Evolutionary conservation across 345 rosid genomes (phyloP).

Genomic region (Orychophragmus violaceus): DNA sequence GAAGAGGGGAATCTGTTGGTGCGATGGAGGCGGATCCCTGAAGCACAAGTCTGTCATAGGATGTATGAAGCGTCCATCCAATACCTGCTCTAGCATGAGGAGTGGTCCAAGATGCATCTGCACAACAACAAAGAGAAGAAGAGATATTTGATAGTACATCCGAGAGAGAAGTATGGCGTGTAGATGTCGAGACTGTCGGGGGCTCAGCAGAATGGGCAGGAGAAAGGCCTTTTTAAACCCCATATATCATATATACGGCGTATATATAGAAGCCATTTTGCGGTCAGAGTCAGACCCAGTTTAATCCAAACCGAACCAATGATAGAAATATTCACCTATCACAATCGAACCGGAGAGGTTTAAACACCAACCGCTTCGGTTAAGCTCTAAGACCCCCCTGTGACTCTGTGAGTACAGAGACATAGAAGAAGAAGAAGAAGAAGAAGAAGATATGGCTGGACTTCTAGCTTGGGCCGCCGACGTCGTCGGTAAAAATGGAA

Average conservation of each 20-base stretch:
- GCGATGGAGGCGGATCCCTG: too few species aligned
- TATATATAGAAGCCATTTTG: neutral
- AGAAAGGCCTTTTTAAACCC: neutral
- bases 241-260: neutral
- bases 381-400: neutral
- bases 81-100: too few species aligned
- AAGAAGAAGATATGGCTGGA: constrained; percentile 54
- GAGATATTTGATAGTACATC: too few species aligned
- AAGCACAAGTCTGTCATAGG: too few species aligned
- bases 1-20: too few species aligned
- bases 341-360: constrained; percentile 4
- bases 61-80: too few species aligned
- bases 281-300: neutral
- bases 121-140: too few species aligned
- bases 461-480: constrained; percentile 95
- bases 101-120: too few species aligned
- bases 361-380: constrained; percentile 11
- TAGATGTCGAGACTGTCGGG: too few species aligned
- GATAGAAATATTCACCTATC: neutral
- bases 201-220: too few species aligned
- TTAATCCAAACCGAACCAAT: constrained; percentile 1
- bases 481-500: constrained; percentile 68
- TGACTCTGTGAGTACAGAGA: neutral
- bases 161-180: too few species aligned
- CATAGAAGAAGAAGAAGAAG: neutral